Evolutionary conservation across 2,329 filamentous ascomycete genomes (phyloP).

Genomic region (Aspergillus brunneoviolaceus): DNA sequence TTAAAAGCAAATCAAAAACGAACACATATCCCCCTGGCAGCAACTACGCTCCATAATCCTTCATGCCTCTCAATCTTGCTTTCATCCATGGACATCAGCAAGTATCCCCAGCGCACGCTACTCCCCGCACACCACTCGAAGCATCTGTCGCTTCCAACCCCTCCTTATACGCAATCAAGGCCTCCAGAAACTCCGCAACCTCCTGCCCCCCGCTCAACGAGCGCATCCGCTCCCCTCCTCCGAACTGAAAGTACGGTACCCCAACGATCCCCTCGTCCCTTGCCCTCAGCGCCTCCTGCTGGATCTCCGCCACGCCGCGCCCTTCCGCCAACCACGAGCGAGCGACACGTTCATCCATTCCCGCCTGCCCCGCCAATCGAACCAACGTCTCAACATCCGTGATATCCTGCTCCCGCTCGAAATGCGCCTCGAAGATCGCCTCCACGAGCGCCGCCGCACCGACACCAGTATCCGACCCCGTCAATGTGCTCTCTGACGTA

Average conservation of each 20-base stretch:
- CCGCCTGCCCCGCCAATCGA: conserved; percentile 9
- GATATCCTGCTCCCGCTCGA: conserved; percentile 22
- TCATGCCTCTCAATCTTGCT: no score
- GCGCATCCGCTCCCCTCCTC: conserved; percentile 6
- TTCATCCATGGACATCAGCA: background rate
- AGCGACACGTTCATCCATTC: conserved; percentile 10
- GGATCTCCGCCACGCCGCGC: conserved; percentile 9
- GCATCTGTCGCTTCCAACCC: background rate
- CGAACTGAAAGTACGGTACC: conserved; percentile 23
- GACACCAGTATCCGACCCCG: background rate
- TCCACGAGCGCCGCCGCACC: conserved; percentile 16
- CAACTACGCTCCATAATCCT: no score
- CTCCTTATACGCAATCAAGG: conserved; percentile 13
- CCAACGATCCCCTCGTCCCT: conserved; percentile 14
- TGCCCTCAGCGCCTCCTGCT: conserved; percentile 9
- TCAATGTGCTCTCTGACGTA: no score
- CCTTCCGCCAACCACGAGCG: conserved; percentile 15
- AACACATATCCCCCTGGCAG: no score
- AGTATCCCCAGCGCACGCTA: background rate
- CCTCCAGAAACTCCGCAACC: conserved; percentile 19
- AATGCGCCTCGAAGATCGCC: conserved; percentile 19
- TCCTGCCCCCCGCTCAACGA: conserved; percentile 16
- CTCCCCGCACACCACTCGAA: background rate
- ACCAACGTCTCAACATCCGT: conserved; percentile 13
- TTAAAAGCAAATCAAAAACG: no score